phyloP scores from a whole-genome alignment of 148 eudicot species.

The Talinum fruticosum region DNA sequence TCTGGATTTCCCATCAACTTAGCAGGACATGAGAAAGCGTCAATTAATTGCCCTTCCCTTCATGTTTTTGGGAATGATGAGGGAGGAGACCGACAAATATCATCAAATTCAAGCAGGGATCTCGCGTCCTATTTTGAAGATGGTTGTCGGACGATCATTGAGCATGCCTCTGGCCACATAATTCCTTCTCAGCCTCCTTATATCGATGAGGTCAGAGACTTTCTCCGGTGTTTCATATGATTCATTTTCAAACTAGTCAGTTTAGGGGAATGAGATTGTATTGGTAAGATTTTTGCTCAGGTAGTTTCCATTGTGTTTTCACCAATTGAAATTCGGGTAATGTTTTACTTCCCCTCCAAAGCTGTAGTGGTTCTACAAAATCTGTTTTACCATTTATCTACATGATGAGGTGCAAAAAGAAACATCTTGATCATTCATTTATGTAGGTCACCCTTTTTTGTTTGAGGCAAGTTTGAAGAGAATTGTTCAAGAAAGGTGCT shows the following conservation, averaged over 20 bases:
- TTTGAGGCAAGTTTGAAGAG: no score
- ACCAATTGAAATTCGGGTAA: not conserved
- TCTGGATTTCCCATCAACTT: conserved; percentile 76
- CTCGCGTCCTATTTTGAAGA: conserved; percentile 72
- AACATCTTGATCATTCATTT: no score
- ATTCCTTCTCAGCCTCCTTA: conserved; percentile 82
- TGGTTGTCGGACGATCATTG: conserved; percentile 57
- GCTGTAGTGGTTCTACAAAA: not conserved
- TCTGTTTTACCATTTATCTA: conserved; percentile 1
- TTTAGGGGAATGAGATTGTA: not conserved
- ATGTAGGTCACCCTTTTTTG: no score
- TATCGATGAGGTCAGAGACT: conserved; percentile 69
- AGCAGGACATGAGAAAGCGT: conserved; percentile 34
- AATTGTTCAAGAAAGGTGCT: no score
- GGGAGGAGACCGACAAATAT: conserved; percentile 80
- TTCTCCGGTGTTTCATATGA: conserved; percentile 62
- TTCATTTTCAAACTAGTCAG: not conserved
- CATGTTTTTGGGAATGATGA: conserved; percentile 66
- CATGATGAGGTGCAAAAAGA: not conserved
- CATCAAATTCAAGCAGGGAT: conserved; percentile 50
- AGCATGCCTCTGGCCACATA: conserved; percentile 85
- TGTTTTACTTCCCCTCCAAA: not conserved
- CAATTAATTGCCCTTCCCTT: conserved; percentile 70
- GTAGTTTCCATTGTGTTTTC: not conserved
- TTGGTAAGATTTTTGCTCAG: not conserved